Conservation (phyloP, 805 yeast genomes). For the Wickerhamomyces bisporus region DNA sequence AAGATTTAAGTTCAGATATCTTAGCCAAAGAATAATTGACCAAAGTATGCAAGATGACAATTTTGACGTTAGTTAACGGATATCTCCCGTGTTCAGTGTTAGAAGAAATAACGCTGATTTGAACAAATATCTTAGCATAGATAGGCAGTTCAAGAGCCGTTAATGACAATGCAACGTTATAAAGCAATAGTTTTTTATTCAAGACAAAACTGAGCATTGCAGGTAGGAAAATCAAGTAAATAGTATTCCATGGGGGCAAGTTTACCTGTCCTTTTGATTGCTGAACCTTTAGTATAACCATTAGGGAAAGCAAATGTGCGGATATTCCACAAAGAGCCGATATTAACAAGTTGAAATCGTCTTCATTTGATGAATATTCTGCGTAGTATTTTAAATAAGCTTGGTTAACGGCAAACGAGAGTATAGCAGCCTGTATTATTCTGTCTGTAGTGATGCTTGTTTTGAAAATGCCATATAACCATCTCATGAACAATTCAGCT, state of each 20-base stretch:
- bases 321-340: slow-evolving; percentile 20
- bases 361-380: slow-evolving; percentile 5
- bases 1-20: slow-evolving; percentile 31
- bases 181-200: slow-evolving; percentile 19
- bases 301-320: slow-evolving; percentile 19
- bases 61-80: slow-evolving; percentile 11
- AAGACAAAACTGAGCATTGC: slow-evolving; percentile 25
- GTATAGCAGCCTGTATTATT: slow-evolving; percentile 22
- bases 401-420: slow-evolving; percentile 21
- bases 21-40: slow-evolving; percentile 23
- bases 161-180: slow-evolving; percentile 28
- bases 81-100: slow-evolving; percentile 17
- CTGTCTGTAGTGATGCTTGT: slow-evolving; percentile 19
- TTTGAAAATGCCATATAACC: slow-evolving; percentile 12
- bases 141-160: slow-evolving; percentile 25
- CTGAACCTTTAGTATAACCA: slow-evolving; percentile 15
- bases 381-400: slow-evolving; percentile 14
- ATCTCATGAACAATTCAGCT: slow-evolving; percentile 18
- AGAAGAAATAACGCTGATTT: slow-evolving; percentile 16
- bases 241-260: slow-evolving; percentile 29
- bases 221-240: slow-evolving; percentile 31
- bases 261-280: slow-evolving; percentile 1
- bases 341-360: slow-evolving; percentile 17
- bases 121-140: slow-evolving; percentile 17
- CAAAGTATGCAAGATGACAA: slow-evolving; percentile 22